Evolutionary conservation across 1,139 yeast species (phyloP), one percentile per base, ranked within the genome.

Genomic region (Nakaseomyces delphensis): DNA sequence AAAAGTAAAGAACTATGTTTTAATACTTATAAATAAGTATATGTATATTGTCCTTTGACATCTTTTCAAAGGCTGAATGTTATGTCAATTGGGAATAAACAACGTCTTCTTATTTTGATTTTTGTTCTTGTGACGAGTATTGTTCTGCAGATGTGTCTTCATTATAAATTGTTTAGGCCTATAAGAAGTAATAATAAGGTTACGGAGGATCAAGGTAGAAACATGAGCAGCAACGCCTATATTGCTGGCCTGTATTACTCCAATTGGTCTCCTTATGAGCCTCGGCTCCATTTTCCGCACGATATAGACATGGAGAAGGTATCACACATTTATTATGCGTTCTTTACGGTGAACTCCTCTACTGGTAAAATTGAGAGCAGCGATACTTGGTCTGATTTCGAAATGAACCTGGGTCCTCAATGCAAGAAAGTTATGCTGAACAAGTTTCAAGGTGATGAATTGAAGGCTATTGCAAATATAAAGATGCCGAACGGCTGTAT

Each of bases 271-370:
- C 81, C 83, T 7, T 85, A 86, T 51, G 69, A 66, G 11, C 62
- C 66, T 3, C 63, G 79, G 28, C 64, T 72, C 18, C 87, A 80
- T 57, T 70, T 69, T 42, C 89, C 93, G 0, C 65, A 65, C n/a
- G 79, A 83, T 44, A 71, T 87, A 9, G 86, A 89, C 3, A 58
- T 70, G 2, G 60, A 69, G 0, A 54, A 65, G 14, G 63, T 83
- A 3, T 77, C 94, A 14, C 84, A 85, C 51, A 62, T 89, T 3
- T 79, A 79, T 56, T 89, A 83, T 60, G 86, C 96, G 0, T 89
- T 89, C 60, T 69, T 84, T 43, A 66, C 71, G 31, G 71, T 86
- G 8, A 75, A 79, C 49, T 55, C 69, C 0, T 53, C 55, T 0
- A 67, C 78, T 0, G 93, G 94, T 0, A 62, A 57, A 4, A 69